Base-by-base conservation (phyloP, 2,329 filamentous ascomycete species). In the Rutstroemia sp. region DNA sequence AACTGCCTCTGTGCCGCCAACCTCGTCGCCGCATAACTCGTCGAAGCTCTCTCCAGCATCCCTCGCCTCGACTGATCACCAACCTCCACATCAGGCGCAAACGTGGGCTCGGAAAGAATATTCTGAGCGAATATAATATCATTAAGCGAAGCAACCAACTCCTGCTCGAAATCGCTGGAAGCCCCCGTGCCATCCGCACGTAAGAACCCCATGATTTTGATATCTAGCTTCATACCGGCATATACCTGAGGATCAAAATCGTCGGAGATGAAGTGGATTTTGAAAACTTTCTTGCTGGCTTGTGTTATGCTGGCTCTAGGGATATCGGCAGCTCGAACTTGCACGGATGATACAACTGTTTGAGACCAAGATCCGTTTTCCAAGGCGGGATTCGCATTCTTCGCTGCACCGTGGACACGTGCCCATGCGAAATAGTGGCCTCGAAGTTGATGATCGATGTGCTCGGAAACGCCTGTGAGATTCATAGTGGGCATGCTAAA, bases 371-470 rank as follows among this genome's bases (percentile, higher is more conserved):
- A 72, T 58, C 36, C 27, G 0, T 9, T 7, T 14, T 56, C n/a
- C 9, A 12, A 10, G 4, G 30, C 8, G 10, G 6, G n/a, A 0
- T 73, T 57, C 16, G 36, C 5, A 3, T 21, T 17, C 5, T 21
- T 17, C 5, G 34, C 30, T 6, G 2, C 14, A 14, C 68, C 2
- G 73, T 51, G 3, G 67, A 66, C 3, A 73, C 71, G 59, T 2
- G 82, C 63, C 84, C 85, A 88, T 3, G 82, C 84, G 40, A 85
- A 82, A 63, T 84, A 88, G 6, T 84, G 76, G 0, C 85, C 86
- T 12, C 73, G 71, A 50, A 88, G 73, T 3, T 78, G 76, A 59
- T 79, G 70, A 21, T 75, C 72, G 42, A 86, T 67, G 36, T 79
- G 74, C 25, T 78, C 77, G 0, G 80, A 73, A 0, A 86, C 72